These are phyloP conservation scores for Ophiocordyceps camponoti-saundersi DNA, from an alignment of 2,329 filamentous ascomycete species.

Conservation along the genomic window DNA sequence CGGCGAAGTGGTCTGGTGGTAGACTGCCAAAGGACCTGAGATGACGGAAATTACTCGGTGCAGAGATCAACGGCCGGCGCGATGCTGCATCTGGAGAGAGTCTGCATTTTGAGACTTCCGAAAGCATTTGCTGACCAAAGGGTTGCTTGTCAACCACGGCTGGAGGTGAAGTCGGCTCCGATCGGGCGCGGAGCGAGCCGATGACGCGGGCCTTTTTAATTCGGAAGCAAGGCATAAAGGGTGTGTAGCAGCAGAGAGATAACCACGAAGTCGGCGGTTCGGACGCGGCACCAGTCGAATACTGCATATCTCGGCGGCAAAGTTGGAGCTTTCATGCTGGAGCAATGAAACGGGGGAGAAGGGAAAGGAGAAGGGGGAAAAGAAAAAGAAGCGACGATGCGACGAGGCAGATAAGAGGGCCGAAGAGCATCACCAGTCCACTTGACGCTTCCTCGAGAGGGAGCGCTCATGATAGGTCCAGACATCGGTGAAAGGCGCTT, in stretches of 20 bases:
- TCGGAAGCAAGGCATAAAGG: conserved; percentile 17
- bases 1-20: conserved; percentile 14
- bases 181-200: conserved; percentile 7
- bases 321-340: conserved; percentile 4
- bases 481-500: conserved; percentile 14
- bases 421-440: conserved; percentile 4
- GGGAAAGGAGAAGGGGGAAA: conserved; percentile 3
- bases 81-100: conserved; percentile 26
- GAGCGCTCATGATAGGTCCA: conserved; percentile 16
- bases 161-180: conserved; percentile 9
- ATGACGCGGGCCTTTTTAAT: conserved; percentile 19
- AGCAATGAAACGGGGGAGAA: conserved; percentile 6
- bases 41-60: conserved; percentile 43
- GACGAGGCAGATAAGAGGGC: background rate
- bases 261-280: conserved; percentile 29
- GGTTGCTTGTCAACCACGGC: conserved; percentile 13
- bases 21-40: conserved; percentile 17
- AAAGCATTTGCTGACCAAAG: conserved; percentile 10
- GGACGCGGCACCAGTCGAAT: conserved; percentile 22
- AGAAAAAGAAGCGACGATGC: conserved; percentile 1
- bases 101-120: conserved; percentile 7
- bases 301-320: conserved; percentile 18
- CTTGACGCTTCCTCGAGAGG: background rate
- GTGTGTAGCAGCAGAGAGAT: conserved; percentile 25
- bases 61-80: conserved; percentile 39